Percentiles rank a stretch among this genome's conserved stretches.
Evolutionary conservation across 2,329 filamentous ascomycete species (phyloP).

Genomic region (Ustulina deusta): DNA sequence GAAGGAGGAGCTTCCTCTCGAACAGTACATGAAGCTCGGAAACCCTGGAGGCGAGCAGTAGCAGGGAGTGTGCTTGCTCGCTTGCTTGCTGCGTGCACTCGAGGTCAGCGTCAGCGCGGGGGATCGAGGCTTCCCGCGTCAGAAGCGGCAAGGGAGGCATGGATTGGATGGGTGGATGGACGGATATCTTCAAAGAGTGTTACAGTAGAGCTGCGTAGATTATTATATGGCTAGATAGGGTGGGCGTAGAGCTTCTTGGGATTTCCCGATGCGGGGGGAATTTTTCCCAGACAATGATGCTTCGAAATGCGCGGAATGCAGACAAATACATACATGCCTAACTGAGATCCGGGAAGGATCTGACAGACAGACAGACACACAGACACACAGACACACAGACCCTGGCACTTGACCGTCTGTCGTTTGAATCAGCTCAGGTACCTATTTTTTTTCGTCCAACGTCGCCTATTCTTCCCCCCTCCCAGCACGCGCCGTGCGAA

Average conservation of each 20-base stretch:
- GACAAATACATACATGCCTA: not conserved
- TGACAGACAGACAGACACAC: not conserved
- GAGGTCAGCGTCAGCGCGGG: not conserved
- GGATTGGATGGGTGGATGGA: too few species aligned
- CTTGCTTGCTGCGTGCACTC: not conserved
- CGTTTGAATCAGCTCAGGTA: not conserved
- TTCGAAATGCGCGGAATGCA: not conserved
- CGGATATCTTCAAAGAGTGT: not conserved
- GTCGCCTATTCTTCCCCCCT: conserved; percentile 1
- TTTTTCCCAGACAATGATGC: not conserved
- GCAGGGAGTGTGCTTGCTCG: not conserved
- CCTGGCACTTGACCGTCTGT: not conserved
- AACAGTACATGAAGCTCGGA: conserved; percentile 12
- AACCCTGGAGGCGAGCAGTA: not conserved
- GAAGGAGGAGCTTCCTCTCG: conserved; percentile 11
- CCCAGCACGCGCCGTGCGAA: not conserved
- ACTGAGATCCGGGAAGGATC: not conserved
- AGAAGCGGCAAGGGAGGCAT: not conserved
- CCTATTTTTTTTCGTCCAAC: too few species aligned
- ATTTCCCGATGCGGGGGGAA: not conserved
- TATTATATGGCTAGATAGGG: too few species aligned
- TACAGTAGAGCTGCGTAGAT: not conserved
- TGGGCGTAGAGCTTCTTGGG: not conserved
- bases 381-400: too few species aligned
- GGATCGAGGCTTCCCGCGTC: not conserved